Percentiles rank a stretch among this genome's conserved stretches.
Evolutionary conservation across 495 filamentous ascomycete genomes (phyloP).

Genomic region (Amphirosellinia nigrospora): DNA sequence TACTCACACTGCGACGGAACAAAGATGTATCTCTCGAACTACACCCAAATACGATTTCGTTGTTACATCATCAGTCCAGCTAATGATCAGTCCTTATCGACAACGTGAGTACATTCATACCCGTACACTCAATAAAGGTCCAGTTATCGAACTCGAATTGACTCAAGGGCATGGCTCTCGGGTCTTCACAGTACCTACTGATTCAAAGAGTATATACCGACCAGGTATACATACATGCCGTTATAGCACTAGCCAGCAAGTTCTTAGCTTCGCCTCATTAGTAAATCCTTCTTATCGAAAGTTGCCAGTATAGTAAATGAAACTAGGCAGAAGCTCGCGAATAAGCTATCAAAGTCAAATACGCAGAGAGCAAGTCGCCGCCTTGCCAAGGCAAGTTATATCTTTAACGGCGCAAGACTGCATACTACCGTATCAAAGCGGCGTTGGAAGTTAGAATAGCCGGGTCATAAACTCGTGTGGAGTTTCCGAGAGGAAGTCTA

Average conservation of each 20-base stretch:
- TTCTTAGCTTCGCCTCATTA: too few relatives aligned
- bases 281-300: not conserved
- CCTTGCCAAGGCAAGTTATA: not conserved
- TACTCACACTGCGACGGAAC: not conserved
- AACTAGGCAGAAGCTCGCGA: slow-evolving; percentile 15
- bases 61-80: not conserved
- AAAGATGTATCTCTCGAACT: not conserved
- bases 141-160: not conserved
- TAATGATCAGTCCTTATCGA: not conserved
- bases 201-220: not conserved
- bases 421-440: slow-evolving; percentile 25
- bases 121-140: not conserved
- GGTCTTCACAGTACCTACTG: not conserved
- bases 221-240: too few relatives aligned
- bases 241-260: not conserved
- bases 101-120: not conserved
- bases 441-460: slow-evolving; percentile 27
- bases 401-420: slow-evolving; percentile 26
- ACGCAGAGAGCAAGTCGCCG: slow-evolving; percentile 28
- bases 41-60: not conserved
- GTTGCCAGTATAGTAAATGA: too few relatives aligned
- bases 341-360: slow-evolving; percentile 17
- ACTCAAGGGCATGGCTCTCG: not conserved
- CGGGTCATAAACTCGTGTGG: slow-evolving; percentile 26
- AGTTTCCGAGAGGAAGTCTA: not conserved